phyloP scores from a whole-genome alignment of 1,284 basidiomycete species.

The Chalciporus sp. region DNA sequence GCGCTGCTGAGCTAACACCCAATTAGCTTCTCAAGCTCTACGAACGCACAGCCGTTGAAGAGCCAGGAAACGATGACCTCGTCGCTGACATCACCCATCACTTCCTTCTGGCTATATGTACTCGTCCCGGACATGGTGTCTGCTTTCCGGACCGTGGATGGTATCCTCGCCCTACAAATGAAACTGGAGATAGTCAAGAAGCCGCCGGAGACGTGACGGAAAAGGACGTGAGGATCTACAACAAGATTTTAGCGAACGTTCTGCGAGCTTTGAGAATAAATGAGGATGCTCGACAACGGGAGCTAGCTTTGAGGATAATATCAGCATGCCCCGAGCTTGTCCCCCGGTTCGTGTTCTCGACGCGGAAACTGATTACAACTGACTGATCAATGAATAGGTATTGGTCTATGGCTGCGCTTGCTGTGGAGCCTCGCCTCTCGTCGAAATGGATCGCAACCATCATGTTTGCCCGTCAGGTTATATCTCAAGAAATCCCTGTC shows the following conservation, averaged over 20 bases:
- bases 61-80: constrained; percentile 50
- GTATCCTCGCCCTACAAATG: constrained; percentile 73
- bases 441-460: constrained; percentile 91
- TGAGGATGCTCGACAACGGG: constrained; percentile 85
- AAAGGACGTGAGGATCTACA: constrained; percentile 63
- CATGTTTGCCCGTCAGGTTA: constrained; percentile 75
- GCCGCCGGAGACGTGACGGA: constrained; percentile 26
- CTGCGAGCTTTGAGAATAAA: constrained; percentile 76
- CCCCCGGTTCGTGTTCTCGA: constrained; percentile 65
- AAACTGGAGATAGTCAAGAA: constrained; percentile 24
- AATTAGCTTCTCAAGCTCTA: constrained; percentile 70
- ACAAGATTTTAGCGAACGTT: constrained; percentile 82
- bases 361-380: too few species aligned
- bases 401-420: constrained; percentile 74
- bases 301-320: constrained; percentile 80
- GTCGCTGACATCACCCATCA: constrained; percentile 86
- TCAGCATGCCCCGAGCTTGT: constrained; percentile 86
- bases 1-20: not conserved
- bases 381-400: constrained; percentile 49
- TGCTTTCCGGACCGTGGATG: constrained; percentile 91
- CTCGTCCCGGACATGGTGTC: constrained; percentile 80
- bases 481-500: constrained; percentile 75
- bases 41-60: constrained; percentile 56
- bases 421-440: constrained; percentile 84
- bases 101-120: constrained; percentile 87